phyloP scores from a whole-genome alignment of 75 land plant species.

The Azolla pinnata region DNA sequence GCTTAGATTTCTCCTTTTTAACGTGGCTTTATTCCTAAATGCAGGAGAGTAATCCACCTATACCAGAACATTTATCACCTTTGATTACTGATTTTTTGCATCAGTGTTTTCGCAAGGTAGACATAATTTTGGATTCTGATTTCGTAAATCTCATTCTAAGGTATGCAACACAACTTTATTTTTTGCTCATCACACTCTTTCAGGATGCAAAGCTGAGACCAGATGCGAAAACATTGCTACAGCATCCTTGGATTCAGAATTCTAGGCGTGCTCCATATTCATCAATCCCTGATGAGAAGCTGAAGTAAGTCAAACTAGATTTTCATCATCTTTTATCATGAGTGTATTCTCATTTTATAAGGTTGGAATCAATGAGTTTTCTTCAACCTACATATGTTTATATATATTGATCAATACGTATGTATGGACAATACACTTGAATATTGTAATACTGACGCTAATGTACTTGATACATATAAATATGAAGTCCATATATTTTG shows the following conservation, averaged over 20 bases:
- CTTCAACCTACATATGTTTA: too few relatives aligned
- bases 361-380: too few relatives aligned
- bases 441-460: too few relatives aligned
- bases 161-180: neutral
- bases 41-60: conserved; percentile 92
- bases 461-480: too few relatives aligned
- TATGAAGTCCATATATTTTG: too few relatives aligned
- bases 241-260: conserved; percentile 92
- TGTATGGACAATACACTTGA: too few relatives aligned
- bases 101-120: conserved; percentile 95
- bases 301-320: too few relatives aligned
- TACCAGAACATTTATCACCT: conserved; percentile 87
- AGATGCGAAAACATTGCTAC: conserved; percentile 85
- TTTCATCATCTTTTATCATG: too few relatives aligned
- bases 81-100: conserved; percentile 82
- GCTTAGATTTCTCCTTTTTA: too few relatives aligned
- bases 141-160: neutral
- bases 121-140: neutral
- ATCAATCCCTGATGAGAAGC: conserved; percentile 20
- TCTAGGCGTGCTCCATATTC: conserved; percentile 70
- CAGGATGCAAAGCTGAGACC: conserved; percentile 98
- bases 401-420: too few relatives aligned
- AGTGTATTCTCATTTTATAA: too few relatives aligned
- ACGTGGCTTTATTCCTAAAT: neutral
- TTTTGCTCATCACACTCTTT: neutral